Conservation (phyloP, 2,329 filamentous ascomycete species). For the Ophiobolus disseminans region DNA sequence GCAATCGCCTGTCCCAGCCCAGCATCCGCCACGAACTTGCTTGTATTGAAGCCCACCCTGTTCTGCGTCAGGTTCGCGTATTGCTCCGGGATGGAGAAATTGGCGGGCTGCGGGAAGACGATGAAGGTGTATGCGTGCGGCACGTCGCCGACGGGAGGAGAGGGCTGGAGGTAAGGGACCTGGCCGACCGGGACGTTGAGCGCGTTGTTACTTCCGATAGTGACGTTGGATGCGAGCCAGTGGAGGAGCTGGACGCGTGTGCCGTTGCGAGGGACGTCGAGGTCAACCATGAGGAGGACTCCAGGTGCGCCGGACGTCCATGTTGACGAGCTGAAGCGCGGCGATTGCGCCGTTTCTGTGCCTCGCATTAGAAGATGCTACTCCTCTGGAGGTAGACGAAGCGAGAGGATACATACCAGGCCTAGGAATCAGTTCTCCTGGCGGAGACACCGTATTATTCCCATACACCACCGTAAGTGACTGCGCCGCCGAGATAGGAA, state of each 20-base stretch:
- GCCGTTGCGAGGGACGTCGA: slow-evolving; percentile 42
- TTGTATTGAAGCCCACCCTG: slow-evolving; percentile 46
- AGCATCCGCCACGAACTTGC: slow-evolving; percentile 43
- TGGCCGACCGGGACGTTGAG: slow-evolving; percentile 22
- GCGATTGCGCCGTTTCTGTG: slow-evolving; percentile 36
- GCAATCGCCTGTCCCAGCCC: slow-evolving; percentile 39
- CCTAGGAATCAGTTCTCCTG: slow-evolving; percentile 42
- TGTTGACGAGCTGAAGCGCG: slow-evolving; percentile 29
- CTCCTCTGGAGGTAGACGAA: not conserved
- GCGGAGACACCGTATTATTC: slow-evolving; percentile 41
- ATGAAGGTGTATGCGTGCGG: slow-evolving; percentile 41
- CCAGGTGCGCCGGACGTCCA: slow-evolving; percentile 19
- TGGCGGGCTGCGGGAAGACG: slow-evolving; percentile 34
- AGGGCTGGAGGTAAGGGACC: slow-evolving; percentile 35
- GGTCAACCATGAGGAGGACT: slow-evolving; percentile 42
- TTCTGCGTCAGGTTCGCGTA: slow-evolving; percentile 32
- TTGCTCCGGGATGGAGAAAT: slow-evolving; percentile 36
- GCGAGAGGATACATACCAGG: slow-evolving; percentile 26
- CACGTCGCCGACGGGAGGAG: slow-evolving; percentile 37
- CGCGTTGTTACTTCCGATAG: slow-evolving; percentile 11
- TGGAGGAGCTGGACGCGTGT: slow-evolving; percentile 40
- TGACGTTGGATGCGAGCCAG: slow-evolving; percentile 41
- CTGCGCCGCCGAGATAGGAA: slow-evolving; percentile 28
- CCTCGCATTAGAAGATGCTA: not conserved
- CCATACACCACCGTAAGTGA: slow-evolving; percentile 37